Evolutionary conservation across 768 basidiomycete genomes (phyloP), one percentile per base, ranked within the genome.

Genomic region (Clitopilus passeckerianus): DNA sequence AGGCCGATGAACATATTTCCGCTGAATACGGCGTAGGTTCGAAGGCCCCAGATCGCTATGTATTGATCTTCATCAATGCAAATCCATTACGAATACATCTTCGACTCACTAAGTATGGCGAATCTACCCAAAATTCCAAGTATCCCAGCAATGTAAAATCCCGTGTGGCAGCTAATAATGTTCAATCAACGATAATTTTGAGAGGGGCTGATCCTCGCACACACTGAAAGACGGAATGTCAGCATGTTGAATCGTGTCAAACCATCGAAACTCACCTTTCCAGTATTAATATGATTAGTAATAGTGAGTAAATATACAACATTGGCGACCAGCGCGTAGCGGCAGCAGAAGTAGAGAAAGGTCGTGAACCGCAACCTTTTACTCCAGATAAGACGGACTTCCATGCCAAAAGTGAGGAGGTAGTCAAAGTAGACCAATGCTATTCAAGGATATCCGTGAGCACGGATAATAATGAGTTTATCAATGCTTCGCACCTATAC

Each of bases 401-500:
- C 67, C 53, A 54, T 52, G n/a, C 62, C 61, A 50, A 68, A 64
- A 12, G 67, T 67, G 15, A 68, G 54, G 55, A 43, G 35, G 57
- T 67, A 68, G 56, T 68, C 67, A 53, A 65, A 68, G 52, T 65
- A 68, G 23, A 68, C 35, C 24, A 68, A 57, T 24, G 61, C 63
- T 62, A 23, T 41, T 33, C 9, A 1, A 9, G 20, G 6, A 34
- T 55, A 10, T 6, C 20, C 22, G 20, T 53, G 16, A 53, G n/a
- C n/a, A n/a, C n/a, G n/a, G 23, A 4, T 16, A 15, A 23, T 23
- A 53, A 22, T 53, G 6, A 16, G 6, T 22, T 53, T 34, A 33
- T 18, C n/a, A 10, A 34, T 34, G 16, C 16, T 33, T 33, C 24
- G 24, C 30, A 55, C 54, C 54, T 55, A 55, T 34, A 37, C 54